These are phyloP conservation scores for Lactarius sp. DNA, from an alignment of 768 basidiomycete species.

Conservation along the genomic window DNA sequence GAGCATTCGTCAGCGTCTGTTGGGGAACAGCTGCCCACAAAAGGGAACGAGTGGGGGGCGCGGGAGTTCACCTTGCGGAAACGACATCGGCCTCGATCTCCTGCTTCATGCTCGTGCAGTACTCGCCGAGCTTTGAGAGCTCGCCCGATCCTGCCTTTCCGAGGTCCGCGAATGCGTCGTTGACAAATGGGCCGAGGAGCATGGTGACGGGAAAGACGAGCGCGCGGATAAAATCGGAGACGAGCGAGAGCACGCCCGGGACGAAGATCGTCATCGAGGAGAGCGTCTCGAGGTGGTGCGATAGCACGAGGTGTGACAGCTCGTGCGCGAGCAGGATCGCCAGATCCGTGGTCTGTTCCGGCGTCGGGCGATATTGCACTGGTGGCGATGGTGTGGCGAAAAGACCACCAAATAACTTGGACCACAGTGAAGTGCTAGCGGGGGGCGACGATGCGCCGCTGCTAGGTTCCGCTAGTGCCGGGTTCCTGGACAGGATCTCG, in stretches of 20 bases:
- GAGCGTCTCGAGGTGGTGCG: conserved; percentile 90
- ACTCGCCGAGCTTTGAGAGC: conserved; percentile 62
- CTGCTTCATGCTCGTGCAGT: conserved; percentile 75
- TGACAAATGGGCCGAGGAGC: conserved; percentile 91
- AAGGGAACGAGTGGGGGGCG: conserved; percentile 9
- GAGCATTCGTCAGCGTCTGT: conserved; percentile 9
- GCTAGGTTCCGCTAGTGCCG: conserved; percentile 30
- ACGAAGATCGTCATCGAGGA: conserved; percentile 79
- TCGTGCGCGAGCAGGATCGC: conserved; percentile 93
- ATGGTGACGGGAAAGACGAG: conserved; percentile 85
- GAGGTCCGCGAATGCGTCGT: conserved; percentile 83
- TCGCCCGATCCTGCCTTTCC: conserved; percentile 76
- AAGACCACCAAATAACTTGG: conserved; percentile 44
- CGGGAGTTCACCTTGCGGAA: conserved; percentile 59
- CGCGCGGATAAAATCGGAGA: conserved; percentile 70
- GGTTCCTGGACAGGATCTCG: conserved; percentile 58
- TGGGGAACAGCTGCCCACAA: background rate
- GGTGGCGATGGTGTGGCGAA: conserved; percentile 34
- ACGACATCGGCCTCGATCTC: conserved; percentile 94
- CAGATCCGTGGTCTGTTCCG: conserved; percentile 83
- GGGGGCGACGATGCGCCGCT: conserved; percentile 16
- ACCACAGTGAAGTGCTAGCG: conserved; percentile 41
- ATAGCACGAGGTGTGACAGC: conserved; percentile 83
- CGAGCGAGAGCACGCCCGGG: conserved; percentile 72
- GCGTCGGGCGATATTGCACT: conserved; percentile 41